Conservation (phyloP, 441 rosid species). For the Omphalea diandra region DNA sequence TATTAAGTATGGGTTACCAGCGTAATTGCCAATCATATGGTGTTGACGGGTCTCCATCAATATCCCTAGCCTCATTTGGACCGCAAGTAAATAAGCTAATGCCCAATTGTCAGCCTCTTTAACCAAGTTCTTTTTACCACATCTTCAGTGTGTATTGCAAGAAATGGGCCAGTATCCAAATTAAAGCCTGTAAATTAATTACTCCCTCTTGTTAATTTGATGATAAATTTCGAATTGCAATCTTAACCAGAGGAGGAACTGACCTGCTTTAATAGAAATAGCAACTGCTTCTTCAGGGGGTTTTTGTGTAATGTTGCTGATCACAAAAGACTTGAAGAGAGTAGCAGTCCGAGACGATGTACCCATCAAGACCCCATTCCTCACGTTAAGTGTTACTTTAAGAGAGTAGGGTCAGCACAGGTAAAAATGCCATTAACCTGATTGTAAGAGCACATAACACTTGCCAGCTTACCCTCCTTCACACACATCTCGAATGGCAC, state of each 20-base stretch:
- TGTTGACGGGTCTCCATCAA: slow-evolving; percentile 52
- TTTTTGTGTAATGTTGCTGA: slow-evolving; percentile 63
- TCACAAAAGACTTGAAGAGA: slow-evolving; percentile 67
- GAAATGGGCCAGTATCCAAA: slow-evolving; percentile 73
- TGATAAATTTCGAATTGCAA: no score
- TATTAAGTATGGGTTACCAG: no score
- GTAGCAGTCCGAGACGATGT: slow-evolving; percentile 82
- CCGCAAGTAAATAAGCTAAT: no score
- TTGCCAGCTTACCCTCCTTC: no score
- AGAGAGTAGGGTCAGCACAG: no score
- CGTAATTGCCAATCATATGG: slow-evolving; percentile 49
- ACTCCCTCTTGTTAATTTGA: no score
- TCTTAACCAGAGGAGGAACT: no score
- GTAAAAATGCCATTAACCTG: no score
- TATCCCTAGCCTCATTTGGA: slow-evolving; percentile 90
- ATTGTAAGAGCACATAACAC: no score
- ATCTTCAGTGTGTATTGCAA: slow-evolving; percentile 59
- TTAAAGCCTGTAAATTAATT: slow-evolving; percentile 53
- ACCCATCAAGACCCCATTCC: no score
- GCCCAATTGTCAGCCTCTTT: slow-evolving; percentile 57
- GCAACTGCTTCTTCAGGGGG: slow-evolving; percentile 84
- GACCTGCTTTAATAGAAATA: slow-evolving; percentile 66
- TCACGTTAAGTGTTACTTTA: no score
- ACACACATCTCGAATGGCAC: no score
- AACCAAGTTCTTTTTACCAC: slow-evolving; percentile 56